These are phyloP conservation scores for Mycena vitilis DNA, from an alignment of 768 basidiomycete species.

Conservation along the genomic window DNA sequence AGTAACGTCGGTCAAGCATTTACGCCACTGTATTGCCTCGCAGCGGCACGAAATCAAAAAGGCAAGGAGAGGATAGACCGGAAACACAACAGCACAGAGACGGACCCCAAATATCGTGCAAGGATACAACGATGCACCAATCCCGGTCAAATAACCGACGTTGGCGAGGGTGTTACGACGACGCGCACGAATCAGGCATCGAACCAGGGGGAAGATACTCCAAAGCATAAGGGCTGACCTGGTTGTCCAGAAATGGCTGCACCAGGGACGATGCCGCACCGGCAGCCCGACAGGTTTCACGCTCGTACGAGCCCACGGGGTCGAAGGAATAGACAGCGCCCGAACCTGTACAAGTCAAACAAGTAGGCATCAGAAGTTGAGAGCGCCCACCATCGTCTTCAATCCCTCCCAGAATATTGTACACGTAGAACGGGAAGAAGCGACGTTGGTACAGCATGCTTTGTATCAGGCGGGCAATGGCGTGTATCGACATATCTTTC, in stretches of 20 bases:
- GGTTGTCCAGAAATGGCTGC: constrained; percentile 98
- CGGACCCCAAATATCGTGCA: no score
- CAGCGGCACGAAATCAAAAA: no score
- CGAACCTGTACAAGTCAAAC: constrained; percentile 67
- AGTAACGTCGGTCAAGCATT: constrained; percentile 28
- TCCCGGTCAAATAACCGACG: neutral
- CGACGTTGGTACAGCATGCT: constrained; percentile 96
- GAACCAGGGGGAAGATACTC: constrained; percentile 12
- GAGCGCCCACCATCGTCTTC: constrained; percentile 89
- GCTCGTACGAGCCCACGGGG: constrained; percentile 97
- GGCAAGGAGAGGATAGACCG: neutral
- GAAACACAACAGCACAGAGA: neutral
- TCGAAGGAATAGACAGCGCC: constrained; percentile 99
- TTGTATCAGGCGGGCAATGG: constrained; percentile 96
- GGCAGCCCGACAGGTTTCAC: constrained; percentile 95
- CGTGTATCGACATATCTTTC: constrained; percentile 94
- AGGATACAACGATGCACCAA: no score
- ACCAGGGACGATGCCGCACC: constrained; percentile 93
- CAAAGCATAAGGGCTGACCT: constrained; percentile 59
- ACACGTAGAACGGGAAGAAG: constrained; percentile 98
- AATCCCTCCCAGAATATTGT: constrained; percentile 95
- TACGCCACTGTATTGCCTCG: constrained; percentile 1
- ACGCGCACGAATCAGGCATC: neutral
- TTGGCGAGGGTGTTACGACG: neutral
- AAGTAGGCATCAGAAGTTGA: neutral